A percentile compares a stretch with the other conserved stretches of the same genome.
Evolutionary conservation across 306 rosid species (phyloP).

Genomic region (Castanospermum australe): DNA sequence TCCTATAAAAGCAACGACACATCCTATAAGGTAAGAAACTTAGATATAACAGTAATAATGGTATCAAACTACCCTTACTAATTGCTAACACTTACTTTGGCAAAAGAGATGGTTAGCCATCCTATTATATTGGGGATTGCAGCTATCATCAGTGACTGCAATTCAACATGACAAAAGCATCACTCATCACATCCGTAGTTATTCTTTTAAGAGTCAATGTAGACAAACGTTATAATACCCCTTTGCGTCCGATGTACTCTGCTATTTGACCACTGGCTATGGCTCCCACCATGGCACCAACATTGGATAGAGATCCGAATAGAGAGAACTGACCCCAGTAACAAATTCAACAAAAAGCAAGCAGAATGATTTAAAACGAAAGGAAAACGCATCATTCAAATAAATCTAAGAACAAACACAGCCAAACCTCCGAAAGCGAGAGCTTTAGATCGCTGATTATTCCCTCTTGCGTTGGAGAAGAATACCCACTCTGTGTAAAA

Average conservation of each 20-base stretch:
- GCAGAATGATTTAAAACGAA: neutral
- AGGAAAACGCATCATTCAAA: neutral
- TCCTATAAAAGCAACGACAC: slow-evolving; percentile 46
- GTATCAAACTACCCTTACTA: neutral
- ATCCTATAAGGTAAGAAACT: neutral
- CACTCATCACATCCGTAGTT: neutral
- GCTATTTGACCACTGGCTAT: slow-evolving; percentile 87
- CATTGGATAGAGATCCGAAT: slow-evolving; percentile 83
- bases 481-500: slow-evolving; percentile 64
- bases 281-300: slow-evolving; percentile 93
- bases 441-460: slow-evolving; percentile 64
- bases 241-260: slow-evolving; percentile 79
- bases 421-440: slow-evolving; percentile 66
- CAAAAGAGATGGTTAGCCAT: slow-evolving; percentile 75
- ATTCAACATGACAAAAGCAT: slow-evolving; percentile 31
- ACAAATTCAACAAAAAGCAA: neutral
- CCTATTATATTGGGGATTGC: slow-evolving; percentile 73
- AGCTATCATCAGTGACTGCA: slow-evolving; percentile 77
- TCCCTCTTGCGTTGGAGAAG: slow-evolving; percentile 74
- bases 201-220: slow-evolving; percentile 5
- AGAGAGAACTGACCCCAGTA: slow-evolving; percentile 53
- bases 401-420: neutral
- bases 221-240: slow-evolving; percentile 49
- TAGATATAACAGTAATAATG: neutral
- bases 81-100: slow-evolving; percentile 44